phyloP scores from a whole-genome alignment of 1,139 yeast genomes.

The Protomyces macrosporus region DNA sequence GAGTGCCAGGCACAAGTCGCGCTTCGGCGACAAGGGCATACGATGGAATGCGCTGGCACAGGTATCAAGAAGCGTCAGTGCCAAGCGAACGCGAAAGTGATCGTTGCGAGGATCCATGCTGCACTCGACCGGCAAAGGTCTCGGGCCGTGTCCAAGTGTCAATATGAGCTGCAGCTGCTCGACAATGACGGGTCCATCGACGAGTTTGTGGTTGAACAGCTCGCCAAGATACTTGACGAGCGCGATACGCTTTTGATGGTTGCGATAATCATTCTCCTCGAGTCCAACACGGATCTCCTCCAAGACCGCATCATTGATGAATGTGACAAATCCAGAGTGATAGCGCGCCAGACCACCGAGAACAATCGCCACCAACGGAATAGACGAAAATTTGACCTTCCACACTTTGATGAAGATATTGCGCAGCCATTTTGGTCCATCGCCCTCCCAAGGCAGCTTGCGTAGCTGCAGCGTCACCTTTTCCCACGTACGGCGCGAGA shows the following conservation, averaged over 20 bases:
- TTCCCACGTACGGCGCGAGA: conserved; percentile 42
- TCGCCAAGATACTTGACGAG: conserved; percentile 59
- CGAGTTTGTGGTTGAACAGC: conserved; percentile 48
- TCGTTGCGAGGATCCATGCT: conserved; percentile 56
- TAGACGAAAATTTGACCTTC: conserved; percentile 53
- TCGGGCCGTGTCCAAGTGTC: conserved; percentile 54
- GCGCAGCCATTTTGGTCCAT: conserved; percentile 44
- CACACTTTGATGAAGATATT: conserved; percentile 60
- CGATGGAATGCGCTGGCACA: conserved; percentile 33
- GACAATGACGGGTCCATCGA: conserved; percentile 48
- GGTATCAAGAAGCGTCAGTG: conserved; percentile 42
- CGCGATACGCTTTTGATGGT: conserved; percentile 59
- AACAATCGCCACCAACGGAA: conserved; percentile 49
- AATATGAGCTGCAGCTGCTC: conserved; percentile 57
- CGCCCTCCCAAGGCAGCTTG: conserved; percentile 49
- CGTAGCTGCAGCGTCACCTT: conserved; percentile 44
- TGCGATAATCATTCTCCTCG: conserved; percentile 58
- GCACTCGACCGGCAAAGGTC: background rate
- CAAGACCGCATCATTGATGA: conserved; percentile 57
- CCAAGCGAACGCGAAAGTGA: conserved; percentile 64
- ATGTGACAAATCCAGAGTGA: conserved; percentile 44
- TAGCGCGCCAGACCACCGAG: conserved; percentile 42
- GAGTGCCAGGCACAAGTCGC: conserved; percentile 52
- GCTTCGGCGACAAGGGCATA: conserved; percentile 36
- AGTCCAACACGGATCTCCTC: conserved; percentile 63